These are phyloP conservation scores for Xylaria multiplex DNA, from an alignment of 2,329 filamentous ascomycete genomes.

Conservation along the genomic window DNA sequence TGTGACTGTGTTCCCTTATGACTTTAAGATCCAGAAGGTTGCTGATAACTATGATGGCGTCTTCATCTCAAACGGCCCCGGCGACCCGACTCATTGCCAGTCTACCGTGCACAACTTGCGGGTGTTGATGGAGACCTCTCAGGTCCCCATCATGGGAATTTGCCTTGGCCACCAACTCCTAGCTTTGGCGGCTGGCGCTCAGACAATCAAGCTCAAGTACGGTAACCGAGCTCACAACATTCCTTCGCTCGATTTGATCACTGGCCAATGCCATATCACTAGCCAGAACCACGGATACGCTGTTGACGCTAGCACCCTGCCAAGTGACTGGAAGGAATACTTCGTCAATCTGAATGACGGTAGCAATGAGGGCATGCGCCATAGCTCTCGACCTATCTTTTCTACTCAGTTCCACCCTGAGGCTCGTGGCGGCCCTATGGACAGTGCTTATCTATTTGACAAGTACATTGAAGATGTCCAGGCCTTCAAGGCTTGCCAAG, in stretches of 20 bases:
- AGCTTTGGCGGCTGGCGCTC: constrained; percentile 85
- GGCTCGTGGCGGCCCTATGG: constrained; percentile 95
- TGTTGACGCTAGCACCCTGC: constrained; percentile 84
- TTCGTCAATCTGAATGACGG: constrained; percentile 98
- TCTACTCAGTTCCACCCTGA: constrained; percentile 99
- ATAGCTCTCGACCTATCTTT: constrained; percentile 96
- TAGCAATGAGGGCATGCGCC: constrained; percentile 95
- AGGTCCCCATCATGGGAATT: constrained; percentile 95
- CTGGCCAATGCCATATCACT: constrained; percentile 97
- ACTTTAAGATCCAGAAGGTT: constrained; percentile 98
- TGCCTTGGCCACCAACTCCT: constrained; percentile 97
- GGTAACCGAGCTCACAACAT: constrained; percentile 99
- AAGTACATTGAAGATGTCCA: constrained; percentile 91
- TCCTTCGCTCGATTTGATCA: constrained; percentile 91
- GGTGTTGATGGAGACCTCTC: constrained; percentile 89
- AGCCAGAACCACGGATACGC: constrained; percentile 99
- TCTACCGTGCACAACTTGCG: constrained; percentile 92
- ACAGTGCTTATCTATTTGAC: constrained; percentile 96
- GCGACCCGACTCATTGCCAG: constrained; percentile 96
- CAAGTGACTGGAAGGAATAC: constrained; percentile 93
- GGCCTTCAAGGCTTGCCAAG: constrained; percentile 86
- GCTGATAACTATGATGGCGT: constrained; percentile 97
- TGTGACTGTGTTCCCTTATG: constrained; percentile 93
- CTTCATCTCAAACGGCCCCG: constrained; percentile 98
- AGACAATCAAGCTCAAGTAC: constrained; percentile 98